Evolutionary conservation across 2,329 filamentous ascomycete genomes (phyloP), one percentile per base, ranked within the genome.

Genomic region (Coniochaeta sp.): DNA sequence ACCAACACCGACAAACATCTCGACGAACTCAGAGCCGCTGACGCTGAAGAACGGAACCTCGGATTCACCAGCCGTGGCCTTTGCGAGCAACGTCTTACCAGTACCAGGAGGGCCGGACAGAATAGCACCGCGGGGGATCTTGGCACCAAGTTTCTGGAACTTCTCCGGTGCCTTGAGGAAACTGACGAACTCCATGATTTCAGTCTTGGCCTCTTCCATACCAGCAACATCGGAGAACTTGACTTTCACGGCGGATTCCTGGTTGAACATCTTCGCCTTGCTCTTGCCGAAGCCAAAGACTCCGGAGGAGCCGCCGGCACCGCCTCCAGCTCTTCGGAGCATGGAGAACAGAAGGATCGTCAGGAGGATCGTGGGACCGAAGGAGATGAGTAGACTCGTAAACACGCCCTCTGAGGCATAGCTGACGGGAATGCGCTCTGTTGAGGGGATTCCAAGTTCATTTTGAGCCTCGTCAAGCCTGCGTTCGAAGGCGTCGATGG

Each of bases 1-100:
- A 75, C 95, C 95, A 62, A 99, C 95, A 85, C 95, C 95, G 58
- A 99, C 95, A 72, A 99, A 99, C 93, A 99, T 99, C 77, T 99
- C 95, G 34, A 99, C 93, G 71, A 99, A 99, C 73, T 99, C 95
- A 57, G 95, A 99, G 72, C 95, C 95, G 74, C 92, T 97, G 68
- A 99, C 95, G 70, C 91, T 96, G 83, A 93, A 99, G 82, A 99
- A 99, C 0, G 95, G 95, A 34, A 99, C 95, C 50, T 90, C 89
- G 28, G 95, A 97, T 78, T 99, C 95, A 72, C 95, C 95, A 58
- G 95, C 95, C 11, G 95, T 99, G 16, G 95, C 95, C 79, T 99
- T 99, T 64, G 95, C 95, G 54, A 99, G 85, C 63, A 99, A 79
- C 2, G 95, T 99, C 80, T 99, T 99, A 87, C 95, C 95, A 56